Conservation (phyloP, 148 eudicot genomes). For the Rhododendron ferrugineum region DNA sequence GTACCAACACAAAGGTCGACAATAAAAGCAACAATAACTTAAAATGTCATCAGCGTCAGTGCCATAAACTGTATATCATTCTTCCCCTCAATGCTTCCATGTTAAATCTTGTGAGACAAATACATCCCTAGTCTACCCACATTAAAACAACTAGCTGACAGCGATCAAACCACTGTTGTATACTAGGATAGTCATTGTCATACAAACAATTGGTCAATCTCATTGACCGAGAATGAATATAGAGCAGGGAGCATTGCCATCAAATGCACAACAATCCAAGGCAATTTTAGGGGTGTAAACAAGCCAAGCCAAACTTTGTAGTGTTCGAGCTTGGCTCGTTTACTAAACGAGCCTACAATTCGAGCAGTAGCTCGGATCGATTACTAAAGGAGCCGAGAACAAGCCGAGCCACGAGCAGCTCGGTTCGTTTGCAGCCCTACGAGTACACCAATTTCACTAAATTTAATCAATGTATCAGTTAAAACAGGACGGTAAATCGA, state of each 20-base stretch:
- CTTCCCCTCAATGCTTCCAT: neutral
- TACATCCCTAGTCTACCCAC: neutral
- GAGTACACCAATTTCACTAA: too few species aligned
- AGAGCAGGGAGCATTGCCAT: neutral
- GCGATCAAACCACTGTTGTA: neutral
- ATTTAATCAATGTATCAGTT: neutral
- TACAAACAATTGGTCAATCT: neutral
- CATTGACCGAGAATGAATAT: neutral
- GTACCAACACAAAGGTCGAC: neutral
- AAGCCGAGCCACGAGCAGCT: too few species aligned
- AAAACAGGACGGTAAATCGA: neutral
- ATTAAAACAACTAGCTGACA: neutral
- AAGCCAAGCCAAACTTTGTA: too few species aligned
- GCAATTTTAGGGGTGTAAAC: neutral
- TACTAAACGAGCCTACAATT: too few species aligned
- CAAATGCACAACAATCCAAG: neutral
- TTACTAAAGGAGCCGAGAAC: too few species aligned
- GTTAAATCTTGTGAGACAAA: neutral
- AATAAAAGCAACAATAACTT: neutral
- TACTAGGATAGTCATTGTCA: neutral
- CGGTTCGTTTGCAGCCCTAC: too few species aligned
- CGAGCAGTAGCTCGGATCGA: too few species aligned
- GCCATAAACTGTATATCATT: neutral
- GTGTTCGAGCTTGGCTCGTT: too few species aligned
- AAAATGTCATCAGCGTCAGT: neutral